These are phyloP conservation scores for Colletotrichum tofieldiae DNA, from an alignment of 2,329 filamentous ascomycete species.

Conservation along the genomic window DNA sequence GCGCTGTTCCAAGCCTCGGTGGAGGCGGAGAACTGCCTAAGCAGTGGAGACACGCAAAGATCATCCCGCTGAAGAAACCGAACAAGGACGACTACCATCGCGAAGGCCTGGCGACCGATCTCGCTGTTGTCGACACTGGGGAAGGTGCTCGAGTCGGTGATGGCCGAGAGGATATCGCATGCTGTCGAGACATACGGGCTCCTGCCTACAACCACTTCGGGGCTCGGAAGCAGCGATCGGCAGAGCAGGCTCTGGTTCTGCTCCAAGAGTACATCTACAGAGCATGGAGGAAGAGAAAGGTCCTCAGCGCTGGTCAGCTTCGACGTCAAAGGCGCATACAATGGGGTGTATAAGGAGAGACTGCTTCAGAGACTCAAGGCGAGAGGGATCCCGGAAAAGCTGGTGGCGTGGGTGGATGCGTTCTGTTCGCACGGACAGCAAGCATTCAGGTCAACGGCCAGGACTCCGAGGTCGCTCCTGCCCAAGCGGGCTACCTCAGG, in stretches of 20 bases:
- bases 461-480: no score
- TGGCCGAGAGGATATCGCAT: constrained; percentile 8
- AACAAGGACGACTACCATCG: constrained; percentile 47
- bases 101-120: constrained; percentile 49
- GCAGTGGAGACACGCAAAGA: no score
- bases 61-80: constrained; percentile 50
- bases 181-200: constrained; percentile 13
- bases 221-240: constrained; percentile 15
- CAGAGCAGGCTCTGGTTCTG: constrained; percentile 17
- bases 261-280: constrained; percentile 23
- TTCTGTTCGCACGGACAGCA: no score
- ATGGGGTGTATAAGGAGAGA: constrained; percentile 49
- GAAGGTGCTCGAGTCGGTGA: constrained; percentile 42
- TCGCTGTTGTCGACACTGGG: constrained; percentile 48
- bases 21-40: no score
- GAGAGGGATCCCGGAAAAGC: no score
- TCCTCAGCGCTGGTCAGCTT: constrained; percentile 55
- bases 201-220: constrained; percentile 16
- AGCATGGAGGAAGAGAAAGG: constrained; percentile 40
- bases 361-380: constrained; percentile 27
- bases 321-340: constrained; percentile 58
- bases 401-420: no score
- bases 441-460: no score
- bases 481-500: no score
- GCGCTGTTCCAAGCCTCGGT: no score